A percentile compares a stretch with the other conserved stretches of the same genome.
Conservation (phyloP, 108 stramenopile species). For the Nitzschia putrida region DNA sequence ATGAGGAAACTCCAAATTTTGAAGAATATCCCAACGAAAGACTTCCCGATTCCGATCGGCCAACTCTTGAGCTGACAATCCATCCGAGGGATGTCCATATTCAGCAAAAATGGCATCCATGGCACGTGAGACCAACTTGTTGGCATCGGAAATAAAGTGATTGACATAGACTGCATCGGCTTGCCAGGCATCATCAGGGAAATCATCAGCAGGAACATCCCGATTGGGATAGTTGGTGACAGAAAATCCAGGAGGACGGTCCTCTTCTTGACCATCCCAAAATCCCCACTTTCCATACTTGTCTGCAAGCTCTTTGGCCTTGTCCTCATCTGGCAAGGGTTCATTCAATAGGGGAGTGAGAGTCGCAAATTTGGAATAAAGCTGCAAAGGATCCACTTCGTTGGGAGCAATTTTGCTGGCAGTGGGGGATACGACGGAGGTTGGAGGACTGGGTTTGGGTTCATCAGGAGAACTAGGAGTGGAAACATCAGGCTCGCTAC, state of each 20-base stretch:
- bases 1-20: slow-evolving; percentile 1
- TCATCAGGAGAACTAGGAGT: neutral
- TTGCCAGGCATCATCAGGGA: slow-evolving; percentile 78
- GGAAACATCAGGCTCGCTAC: neutral
- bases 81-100: slow-evolving; percentile 57
- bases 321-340: slow-evolving; percentile 11
- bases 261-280: slow-evolving; percentile 65
- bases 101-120: slow-evolving; percentile 72
- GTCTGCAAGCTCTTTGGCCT: slow-evolving; percentile 20
- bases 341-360: slow-evolving; percentile 11
- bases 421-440: neutral
- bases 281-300: slow-evolving; percentile 63
- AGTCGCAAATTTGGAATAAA: slow-evolving; percentile 24
- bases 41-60: slow-evolving; percentile 28
- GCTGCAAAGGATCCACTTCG: slow-evolving; percentile 1
- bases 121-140: slow-evolving; percentile 59
- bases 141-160: slow-evolving; percentile 65
- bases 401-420: neutral
- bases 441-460: neutral
- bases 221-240: slow-evolving; percentile 46
- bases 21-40: slow-evolving; percentile 43
- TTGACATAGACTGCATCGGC: slow-evolving; percentile 80
- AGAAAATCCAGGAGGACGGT: slow-evolving; percentile 54
- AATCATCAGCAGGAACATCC: slow-evolving; percentile 62
- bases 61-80: slow-evolving; percentile 27